Evolutionary conservation across 78 protist genomes (phyloP), one percentile per base, ranked within the genome.

Genomic region (Acrasis kona): DNA sequence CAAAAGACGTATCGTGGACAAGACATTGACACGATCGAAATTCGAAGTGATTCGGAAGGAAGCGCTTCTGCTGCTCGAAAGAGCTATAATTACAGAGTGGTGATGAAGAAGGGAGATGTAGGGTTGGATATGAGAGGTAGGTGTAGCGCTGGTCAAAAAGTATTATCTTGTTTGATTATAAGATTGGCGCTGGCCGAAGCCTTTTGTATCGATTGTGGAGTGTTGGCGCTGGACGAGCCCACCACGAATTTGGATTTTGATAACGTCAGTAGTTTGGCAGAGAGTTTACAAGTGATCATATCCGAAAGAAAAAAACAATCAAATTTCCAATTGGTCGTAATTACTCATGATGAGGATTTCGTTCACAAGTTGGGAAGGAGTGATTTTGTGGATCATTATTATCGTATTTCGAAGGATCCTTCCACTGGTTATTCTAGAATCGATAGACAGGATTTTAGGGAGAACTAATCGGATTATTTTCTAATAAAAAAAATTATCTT

Each of bases 161-260:
- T 96, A 5, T 70, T 97, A 12, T 99, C 99, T 4, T 94, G 92
- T 10, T 75, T 98, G 9, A 71, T 98, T 12, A 93, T 98, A 28
- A 84, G 99, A 19, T 39, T 98, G 70, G 99, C 99, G 2, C 84
- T 98, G 36, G 94, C 98, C 0, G 98, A 96, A 64, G 75, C 97
- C 6, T 98, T 98, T 86, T 91, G 98, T 67, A 7, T 85, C 29
- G 84, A 93, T 37, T 98, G 99, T 79, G 99, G 99, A 38, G 78
- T 98, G 10, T 83, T 98, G 2, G 98, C 98, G 6, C 87, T 98
- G 35, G 99, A 98, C 57, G 99, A 98, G 87, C 99, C 99, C 10
- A 96, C 99, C 10, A 91, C 99, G 0, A 92, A 98, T 69, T 87
- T 98, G 10, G 99, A 98, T 72, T 8, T 70, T 2, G 85, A 83